Percentiles rank a stretch among this genome's conserved stretches.
phyloP scores from a whole-genome alignment of 768 basidiomycete genomes.

The Amanita muscaria region DNA sequence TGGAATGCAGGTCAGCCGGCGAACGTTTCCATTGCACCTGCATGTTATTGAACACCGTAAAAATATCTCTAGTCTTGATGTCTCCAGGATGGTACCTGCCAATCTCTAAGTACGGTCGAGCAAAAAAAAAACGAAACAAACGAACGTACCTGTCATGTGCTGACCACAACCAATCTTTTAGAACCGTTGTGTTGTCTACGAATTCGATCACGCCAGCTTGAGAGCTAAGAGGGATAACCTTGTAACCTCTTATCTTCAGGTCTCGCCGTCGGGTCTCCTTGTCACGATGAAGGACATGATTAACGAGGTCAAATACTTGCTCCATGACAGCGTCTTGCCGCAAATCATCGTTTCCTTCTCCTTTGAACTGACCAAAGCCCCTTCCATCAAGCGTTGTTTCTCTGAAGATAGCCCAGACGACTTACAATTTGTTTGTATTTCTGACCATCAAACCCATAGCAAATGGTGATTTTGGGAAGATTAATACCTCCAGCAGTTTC shows the following conservation, averaged over 20 bases:
- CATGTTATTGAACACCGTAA: constrained; percentile 20
- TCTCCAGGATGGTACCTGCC: constrained; percentile 52
- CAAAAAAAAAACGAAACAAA: background rate
- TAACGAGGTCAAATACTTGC: constrained; percentile 90
- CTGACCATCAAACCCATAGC: constrained; percentile 56
- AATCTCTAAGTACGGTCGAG: background rate
- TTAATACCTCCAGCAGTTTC: constrained; percentile 69
- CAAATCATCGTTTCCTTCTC: constrained; percentile 81
- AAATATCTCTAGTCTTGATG: constrained; percentile 24
- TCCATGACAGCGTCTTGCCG: constrained; percentile 99
- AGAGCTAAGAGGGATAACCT: constrained; percentile 74
- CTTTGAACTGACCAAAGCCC: constrained; percentile 98
- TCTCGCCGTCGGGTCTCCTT: constrained; percentile 66
- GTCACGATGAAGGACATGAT: constrained; percentile 65
- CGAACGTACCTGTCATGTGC: constrained; percentile 59
- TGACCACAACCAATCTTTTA: constrained; percentile 49
- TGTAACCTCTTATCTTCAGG: constrained; percentile 76
- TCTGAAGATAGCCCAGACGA: constrained; percentile 5
- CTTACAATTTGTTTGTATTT: constrained; percentile 75
- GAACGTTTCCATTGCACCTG: constrained; percentile 21
- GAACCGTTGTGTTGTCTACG: constrained; percentile 65
- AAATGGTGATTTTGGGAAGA: constrained; percentile 71
- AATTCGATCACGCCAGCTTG: constrained; percentile 88
- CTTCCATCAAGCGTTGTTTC: too few species aligned
- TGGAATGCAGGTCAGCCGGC: constrained; percentile 17